Conservation (phyloP, 2,329 filamentous ascomycete genomes). For the Elsinoe perseae region DNA sequence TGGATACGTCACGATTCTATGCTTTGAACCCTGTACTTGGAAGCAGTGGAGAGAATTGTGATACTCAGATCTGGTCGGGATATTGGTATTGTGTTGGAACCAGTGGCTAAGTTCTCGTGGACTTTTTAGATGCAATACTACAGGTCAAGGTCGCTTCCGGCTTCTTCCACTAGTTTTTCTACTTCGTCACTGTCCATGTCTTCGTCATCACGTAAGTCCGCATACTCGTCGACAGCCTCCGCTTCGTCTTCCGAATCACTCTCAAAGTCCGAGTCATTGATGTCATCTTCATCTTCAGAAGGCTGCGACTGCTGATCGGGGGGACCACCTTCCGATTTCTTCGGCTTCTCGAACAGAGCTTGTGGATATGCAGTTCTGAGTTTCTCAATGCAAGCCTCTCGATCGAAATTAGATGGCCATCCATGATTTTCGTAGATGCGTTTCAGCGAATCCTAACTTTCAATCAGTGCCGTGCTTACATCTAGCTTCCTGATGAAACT, state of each 20-base stretch:
- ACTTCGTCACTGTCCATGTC: not conserved
- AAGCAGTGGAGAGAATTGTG: conserved; percentile 18
- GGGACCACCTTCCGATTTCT: not conserved
- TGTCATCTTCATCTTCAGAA: not conserved
- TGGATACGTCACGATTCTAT: conserved; percentile 9
- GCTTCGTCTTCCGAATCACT: not conserved
- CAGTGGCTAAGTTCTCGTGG: not conserved
- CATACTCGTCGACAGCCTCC: not conserved
- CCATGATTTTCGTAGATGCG: not conserved
- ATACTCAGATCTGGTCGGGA: conserved; percentile 14
- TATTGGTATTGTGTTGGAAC: conserved; percentile 16
- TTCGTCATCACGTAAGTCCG: not conserved
- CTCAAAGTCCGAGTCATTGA: not conserved
- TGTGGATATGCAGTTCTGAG: not conserved
- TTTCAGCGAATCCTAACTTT: not conserved
- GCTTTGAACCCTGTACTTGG: conserved; percentile 19
- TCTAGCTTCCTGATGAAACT: not conserved
- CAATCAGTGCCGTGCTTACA: not conserved
- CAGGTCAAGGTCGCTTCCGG: not conserved
- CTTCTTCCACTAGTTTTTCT: not conserved
- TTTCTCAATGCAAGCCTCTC: not conserved
- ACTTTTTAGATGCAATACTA: not conserved
- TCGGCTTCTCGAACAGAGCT: not conserved
- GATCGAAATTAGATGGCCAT: not conserved
- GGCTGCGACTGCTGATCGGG: not conserved